These are phyloP conservation scores for Trichoderma sp. DNA, from an alignment of 2,329 filamentous ascomycete species.

Conservation along the genomic window DNA sequence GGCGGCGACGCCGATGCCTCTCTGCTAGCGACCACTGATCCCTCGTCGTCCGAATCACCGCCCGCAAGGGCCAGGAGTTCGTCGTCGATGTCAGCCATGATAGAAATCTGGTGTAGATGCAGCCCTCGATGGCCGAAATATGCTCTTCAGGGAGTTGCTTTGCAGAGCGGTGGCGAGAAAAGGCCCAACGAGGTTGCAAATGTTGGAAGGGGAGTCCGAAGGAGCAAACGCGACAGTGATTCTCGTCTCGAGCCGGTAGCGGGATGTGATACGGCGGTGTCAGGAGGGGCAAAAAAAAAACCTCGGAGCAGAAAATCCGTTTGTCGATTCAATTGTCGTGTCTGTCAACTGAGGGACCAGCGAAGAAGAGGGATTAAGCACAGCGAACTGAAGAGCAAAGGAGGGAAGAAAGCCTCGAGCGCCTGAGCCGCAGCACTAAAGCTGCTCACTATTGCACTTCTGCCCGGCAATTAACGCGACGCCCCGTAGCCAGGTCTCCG, in stretches of 20 bases:
- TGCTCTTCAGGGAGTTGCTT: slow-evolving; percentile 2
- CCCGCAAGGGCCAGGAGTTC: slow-evolving; percentile 92
- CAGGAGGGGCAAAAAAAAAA: too few species aligned
- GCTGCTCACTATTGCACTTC: slow-evolving; percentile 14
- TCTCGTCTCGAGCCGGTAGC: not conserved
- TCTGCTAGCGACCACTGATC: slow-evolving; percentile 54
- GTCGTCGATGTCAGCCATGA: slow-evolving; percentile 88
- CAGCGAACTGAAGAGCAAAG: not conserved
- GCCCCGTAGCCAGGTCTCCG: not conserved
- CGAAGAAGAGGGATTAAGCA: not conserved
- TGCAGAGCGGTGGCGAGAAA: slow-evolving; percentile 15
- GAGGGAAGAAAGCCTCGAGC: not conserved
- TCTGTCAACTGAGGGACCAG: not conserved
- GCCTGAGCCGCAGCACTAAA: slow-evolving; percentile 13
- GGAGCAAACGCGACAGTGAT: slow-evolving; percentile 15
- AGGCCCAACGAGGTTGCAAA: slow-evolving; percentile 4
- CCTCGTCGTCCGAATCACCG: slow-evolving; percentile 67
- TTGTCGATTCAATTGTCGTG: not conserved
- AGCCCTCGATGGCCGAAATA: not conserved
- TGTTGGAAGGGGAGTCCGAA: not conserved
- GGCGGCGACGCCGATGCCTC: slow-evolving; percentile 57
- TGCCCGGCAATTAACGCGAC: slow-evolving; percentile 21
- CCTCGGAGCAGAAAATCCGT: not conserved
- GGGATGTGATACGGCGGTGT: not conserved
- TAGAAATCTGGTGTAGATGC: slow-evolving; percentile 30